Evolutionary conservation across 1,284 basidiomycete species (phyloP), one percentile per base, ranked within the genome.

Genomic region (Wallemia ichthyophaga): DNA sequence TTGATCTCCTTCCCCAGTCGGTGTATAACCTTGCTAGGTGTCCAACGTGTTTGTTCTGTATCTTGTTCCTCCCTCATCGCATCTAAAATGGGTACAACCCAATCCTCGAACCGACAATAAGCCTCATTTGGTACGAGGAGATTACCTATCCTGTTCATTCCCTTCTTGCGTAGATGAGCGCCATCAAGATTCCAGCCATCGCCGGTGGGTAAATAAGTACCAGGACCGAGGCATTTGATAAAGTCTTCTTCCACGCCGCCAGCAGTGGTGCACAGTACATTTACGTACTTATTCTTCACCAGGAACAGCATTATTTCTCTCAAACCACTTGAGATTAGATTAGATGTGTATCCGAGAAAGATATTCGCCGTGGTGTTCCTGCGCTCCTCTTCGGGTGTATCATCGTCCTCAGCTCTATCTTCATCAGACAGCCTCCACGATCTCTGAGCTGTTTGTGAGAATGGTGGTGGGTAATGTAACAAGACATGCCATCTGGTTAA

Each of bases 41-140:
- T 81, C 94, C 94, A 98, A 56, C 63, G 64, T 25, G 63, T 58
- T 1, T 67, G 67, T 59, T 74, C 70, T 2, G 59, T 61, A 21
- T 67, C 61, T 71, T 98, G 94, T 68, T 99, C 94, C 21, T 73
- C 77, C 27, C 95, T 76, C 88, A 98, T 88, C 54, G 74, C 69
- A 68, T 98, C 85, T 53, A 99, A 76, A 61, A 96, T 88, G 1
- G 94, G 94, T 58, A 81, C 83, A 13, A 98, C 78, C 94, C 94
- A 99, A 69, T 98, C 92, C 71, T 99, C 94, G 65, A 98, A 99
- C 67, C 85, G 84, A 78, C 94, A 96, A 71, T 99, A 99, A 68
- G 98, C 98, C 66, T 95, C 89, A 68, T 99, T 99, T 15, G 94
- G 94, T 1, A 99, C 82, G 60, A 99, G 73, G 48, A 99, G 76